These are phyloP conservation scores for Auricularia heimuer DNA, from an alignment of 768 basidiomycete genomes.

Conservation along the genomic window DNA sequence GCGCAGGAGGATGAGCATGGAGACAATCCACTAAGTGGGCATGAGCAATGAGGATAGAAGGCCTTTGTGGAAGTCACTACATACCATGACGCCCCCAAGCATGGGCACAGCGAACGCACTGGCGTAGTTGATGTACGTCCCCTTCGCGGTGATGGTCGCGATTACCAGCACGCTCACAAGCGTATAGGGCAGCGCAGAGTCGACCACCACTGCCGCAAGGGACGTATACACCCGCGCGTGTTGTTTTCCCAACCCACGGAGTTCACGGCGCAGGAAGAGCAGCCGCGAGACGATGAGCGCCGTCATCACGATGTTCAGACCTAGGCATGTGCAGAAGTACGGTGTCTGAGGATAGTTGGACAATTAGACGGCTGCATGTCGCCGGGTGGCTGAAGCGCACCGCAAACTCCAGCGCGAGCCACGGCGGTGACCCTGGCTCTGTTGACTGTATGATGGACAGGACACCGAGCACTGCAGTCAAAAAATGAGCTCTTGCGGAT, in stretches of 20 bases:
- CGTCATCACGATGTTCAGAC: conserved; percentile 1
- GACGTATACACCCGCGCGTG: neutral
- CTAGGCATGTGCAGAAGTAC: neutral
- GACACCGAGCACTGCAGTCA: neutral
- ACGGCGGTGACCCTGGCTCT: neutral
- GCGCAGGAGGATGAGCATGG: conserved; percentile 3
- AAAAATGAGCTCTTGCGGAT: neutral
- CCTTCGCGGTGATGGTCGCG: neutral
- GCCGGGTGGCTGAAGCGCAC: neutral
- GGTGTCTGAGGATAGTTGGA: neutral
- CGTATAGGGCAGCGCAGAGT: conserved; percentile 5
- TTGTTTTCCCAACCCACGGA: neutral
- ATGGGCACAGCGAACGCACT: neutral
- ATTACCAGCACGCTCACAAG: neutral
- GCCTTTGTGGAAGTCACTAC: neutral
- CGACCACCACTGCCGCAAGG: conserved; percentile 1
- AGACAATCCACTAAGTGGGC: neutral
- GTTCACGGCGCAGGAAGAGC: neutral
- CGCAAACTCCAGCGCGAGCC: neutral
- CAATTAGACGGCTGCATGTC: no score
- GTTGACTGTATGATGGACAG: neutral
- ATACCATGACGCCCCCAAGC: neutral
- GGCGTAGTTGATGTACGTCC: neutral
- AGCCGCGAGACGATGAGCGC: conserved; percentile 2
- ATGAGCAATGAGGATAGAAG: neutral